Evolutionary conservation across 1,139 yeast species (phyloP).

Genomic region (Kodamaea arcana): DNA sequence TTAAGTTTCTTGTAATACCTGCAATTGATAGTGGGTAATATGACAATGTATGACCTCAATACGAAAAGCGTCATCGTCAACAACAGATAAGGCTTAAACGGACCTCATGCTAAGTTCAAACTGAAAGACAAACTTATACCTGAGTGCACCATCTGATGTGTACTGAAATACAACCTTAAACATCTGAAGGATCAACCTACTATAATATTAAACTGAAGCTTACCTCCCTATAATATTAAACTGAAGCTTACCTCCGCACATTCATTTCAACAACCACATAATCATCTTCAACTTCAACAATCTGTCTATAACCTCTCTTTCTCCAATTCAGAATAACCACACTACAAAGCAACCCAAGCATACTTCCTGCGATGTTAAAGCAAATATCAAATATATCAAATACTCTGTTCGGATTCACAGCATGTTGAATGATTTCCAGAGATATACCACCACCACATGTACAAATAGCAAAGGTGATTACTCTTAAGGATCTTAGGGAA

Average conservation of each 20-base stretch:
- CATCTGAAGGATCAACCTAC: no score
- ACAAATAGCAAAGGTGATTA: conserved; percentile 42
- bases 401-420: conserved; percentile 41
- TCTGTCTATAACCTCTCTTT: background rate
- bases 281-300: conserved; percentile 6
- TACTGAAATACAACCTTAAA: no score
- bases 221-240: no score
- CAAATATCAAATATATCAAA: conserved; percentile 50
- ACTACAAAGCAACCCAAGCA: conserved; percentile 18
- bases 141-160: no score
- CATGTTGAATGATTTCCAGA: conserved; percentile 44
- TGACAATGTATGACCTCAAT: no score
- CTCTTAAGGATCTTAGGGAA: conserved; percentile 34
- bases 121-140: no score
- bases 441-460: conserved; percentile 43
- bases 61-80: no score
- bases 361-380: conserved; percentile 38
- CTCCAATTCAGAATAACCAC: background rate
- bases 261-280: conserved; percentile 11
- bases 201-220: no score
- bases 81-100: no score
- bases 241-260: conserved; percentile 5
- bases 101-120: no score
- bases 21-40: no score
- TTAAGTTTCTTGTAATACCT: no score